Conservation (phyloP, 1,284 basidiomycete genomes). For the Ceratobasidium sp. region DNA sequence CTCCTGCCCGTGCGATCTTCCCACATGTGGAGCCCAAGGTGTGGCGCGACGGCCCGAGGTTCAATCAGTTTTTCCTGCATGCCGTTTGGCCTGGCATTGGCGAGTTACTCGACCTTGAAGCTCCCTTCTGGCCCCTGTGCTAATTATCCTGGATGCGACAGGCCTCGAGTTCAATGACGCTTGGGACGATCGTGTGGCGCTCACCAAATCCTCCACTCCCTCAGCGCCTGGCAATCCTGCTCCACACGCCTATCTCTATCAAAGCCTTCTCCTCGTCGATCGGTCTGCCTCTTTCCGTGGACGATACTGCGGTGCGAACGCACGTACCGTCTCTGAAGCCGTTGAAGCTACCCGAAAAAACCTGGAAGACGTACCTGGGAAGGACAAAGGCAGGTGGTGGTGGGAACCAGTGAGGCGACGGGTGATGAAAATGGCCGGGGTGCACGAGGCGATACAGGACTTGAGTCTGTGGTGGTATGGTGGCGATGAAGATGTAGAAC, state of each 20-base stretch:
- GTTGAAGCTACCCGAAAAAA: slow-evolving; percentile 40
- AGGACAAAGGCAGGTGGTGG: slow-evolving; percentile 42
- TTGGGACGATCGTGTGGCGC: slow-evolving; percentile 43
- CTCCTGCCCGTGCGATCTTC: slow-evolving; percentile 40
- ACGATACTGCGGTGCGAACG: slow-evolving; percentile 22
- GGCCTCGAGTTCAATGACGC: slow-evolving; percentile 45
- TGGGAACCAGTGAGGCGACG: slow-evolving; percentile 45
- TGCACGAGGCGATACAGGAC: slow-evolving; percentile 26
- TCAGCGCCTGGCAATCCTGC: slow-evolving; percentile 5
- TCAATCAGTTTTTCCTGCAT: slow-evolving; percentile 45
- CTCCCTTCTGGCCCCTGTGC: background rate
- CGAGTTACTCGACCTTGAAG: background rate
- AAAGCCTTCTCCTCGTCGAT: slow-evolving; percentile 45
- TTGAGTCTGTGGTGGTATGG: slow-evolving; percentile 35
- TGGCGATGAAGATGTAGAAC: background rate
- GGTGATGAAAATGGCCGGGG: slow-evolving; percentile 44
- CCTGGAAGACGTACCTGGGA: slow-evolving; percentile 34
- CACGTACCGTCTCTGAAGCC: slow-evolving; percentile 46
- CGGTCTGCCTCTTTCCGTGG: slow-evolving; percentile 47
- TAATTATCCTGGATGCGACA: background rate
- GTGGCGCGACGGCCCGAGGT: slow-evolving; percentile 41
- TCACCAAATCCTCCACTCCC: slow-evolving; percentile 35
- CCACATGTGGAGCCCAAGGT: slow-evolving; percentile 43
- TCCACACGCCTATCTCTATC: slow-evolving; percentile 42
- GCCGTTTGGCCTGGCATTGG: slow-evolving; percentile 41